A percentile compares a stretch with the other conserved stretches of the same genome.
These are phyloP conservation scores for Pleomassaria siparia DNA, from an alignment of 2,329 filamentous ascomycete genomes.

Conservation along the genomic window DNA sequence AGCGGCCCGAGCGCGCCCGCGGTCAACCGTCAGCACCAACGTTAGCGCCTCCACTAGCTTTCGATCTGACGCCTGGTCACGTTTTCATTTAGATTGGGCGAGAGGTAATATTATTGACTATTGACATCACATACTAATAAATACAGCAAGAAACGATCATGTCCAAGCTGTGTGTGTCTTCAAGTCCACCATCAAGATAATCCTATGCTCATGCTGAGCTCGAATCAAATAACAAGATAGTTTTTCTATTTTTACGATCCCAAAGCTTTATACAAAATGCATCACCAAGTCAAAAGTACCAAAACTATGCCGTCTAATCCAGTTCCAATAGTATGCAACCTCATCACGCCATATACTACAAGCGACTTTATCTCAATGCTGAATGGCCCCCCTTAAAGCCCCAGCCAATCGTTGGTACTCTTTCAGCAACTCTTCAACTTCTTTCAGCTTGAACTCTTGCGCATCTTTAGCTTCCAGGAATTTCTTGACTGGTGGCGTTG, in stretches of 20 bases:
- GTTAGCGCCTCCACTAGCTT: not conserved
- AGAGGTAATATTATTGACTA: no score
- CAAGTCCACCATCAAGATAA: not conserved
- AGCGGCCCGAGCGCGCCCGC: conserved; percentile 3
- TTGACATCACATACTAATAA: no score
- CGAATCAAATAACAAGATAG: no score
- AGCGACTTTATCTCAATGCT: conserved; percentile 19
- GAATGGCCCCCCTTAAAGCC: conserved; percentile 47
- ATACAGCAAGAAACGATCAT: no score
- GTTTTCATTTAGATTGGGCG: not conserved
- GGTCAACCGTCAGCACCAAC: no score
- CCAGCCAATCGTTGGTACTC: conserved; percentile 49
- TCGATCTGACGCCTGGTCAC: not conserved
- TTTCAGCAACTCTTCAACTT: conserved; percentile 50
- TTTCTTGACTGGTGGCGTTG: conserved; percentile 49
- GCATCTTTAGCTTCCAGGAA: conserved; percentile 51
- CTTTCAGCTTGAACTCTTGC: conserved; percentile 49
- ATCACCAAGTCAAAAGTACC: not conserved
- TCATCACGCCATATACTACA: not conserved
- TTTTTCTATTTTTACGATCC: not conserved
- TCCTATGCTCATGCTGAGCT: no score
- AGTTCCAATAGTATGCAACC: not conserved
- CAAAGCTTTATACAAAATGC: not conserved
- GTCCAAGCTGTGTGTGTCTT: no score
- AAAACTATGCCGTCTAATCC: not conserved